Evolutionary conservation across 768 basidiomycete species (phyloP).

Genomic region (Rhizopogon rudus): DNA sequence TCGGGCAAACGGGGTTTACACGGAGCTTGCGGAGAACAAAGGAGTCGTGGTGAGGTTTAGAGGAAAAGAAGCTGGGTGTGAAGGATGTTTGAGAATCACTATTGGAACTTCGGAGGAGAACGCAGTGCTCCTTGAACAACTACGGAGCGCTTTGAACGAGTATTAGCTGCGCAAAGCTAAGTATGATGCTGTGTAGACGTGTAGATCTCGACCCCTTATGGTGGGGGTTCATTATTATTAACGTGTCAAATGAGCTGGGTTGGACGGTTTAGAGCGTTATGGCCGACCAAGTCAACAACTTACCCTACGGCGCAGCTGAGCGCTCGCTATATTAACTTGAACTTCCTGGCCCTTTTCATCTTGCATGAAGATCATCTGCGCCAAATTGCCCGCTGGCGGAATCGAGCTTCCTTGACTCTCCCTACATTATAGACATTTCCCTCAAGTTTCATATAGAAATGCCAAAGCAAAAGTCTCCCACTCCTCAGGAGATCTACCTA

Average conservation of each 20-base stretch:
- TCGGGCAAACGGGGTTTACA: constrained; percentile 66
- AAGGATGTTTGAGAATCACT: constrained; percentile 84
- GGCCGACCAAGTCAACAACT: background rate
- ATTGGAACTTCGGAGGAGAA: constrained; percentile 86
- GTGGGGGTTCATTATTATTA: background rate
- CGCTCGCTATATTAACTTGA: background rate
- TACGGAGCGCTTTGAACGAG: constrained; percentile 44
- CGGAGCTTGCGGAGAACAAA: constrained; percentile 73
- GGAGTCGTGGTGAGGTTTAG: constrained; percentile 90
- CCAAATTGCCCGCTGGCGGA: background rate
- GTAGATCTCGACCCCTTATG: background rate
- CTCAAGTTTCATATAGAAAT: constrained; percentile 22
- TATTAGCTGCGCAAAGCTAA: constrained; percentile 7
- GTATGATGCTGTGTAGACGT: background rate
- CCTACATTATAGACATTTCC: background rate
- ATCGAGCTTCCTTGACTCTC: background rate
- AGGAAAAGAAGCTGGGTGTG: constrained; percentile 82
- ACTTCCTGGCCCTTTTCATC: background rate
- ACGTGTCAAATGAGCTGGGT: background rate
- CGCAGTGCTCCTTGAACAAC: constrained; percentile 44
- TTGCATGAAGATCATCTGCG: constrained; percentile 1
- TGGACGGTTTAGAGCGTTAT: background rate
- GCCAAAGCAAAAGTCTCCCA: constrained; percentile 50
- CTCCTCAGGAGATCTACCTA: constrained; percentile 60
- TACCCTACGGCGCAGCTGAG: constrained; percentile 5